These are phyloP conservation scores for Thalassiosira sp. DNA, from an alignment of 352 stramenopile species.

Conservation along the genomic window DNA sequence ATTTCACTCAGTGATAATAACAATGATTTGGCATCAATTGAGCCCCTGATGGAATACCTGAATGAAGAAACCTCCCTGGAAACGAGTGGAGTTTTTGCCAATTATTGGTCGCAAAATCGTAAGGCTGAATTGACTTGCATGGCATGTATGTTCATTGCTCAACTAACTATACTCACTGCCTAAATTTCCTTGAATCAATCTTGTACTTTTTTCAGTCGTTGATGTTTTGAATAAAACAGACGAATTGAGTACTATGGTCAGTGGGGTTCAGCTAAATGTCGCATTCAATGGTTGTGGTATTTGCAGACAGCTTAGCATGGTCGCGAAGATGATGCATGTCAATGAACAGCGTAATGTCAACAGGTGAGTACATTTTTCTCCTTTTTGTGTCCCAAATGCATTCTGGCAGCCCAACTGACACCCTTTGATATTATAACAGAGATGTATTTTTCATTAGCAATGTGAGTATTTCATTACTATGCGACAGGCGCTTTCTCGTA, in stretches of 20 bases:
- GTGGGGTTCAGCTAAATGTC: constrained; percentile 5
- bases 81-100: constrained; percentile 38
- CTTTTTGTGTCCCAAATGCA: too few species aligned
- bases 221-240: constrained; percentile 36
- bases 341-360: constrained; percentile 32
- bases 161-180: not conserved
- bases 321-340: constrained; percentile 34
- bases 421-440: too few species aligned
- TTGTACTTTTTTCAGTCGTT: not conserved
- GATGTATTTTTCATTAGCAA: not conserved
- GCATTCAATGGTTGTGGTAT: too few species aligned
- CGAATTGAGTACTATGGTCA: constrained; percentile 20
- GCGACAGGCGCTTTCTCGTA: too few species aligned
- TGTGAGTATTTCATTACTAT: too few species aligned
- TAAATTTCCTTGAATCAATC: not conserved
- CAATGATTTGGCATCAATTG: constrained; percentile 24
- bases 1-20: constrained; percentile 3
- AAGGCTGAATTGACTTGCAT: not conserved
- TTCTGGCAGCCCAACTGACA: too few species aligned
- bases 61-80: constrained; percentile 27
- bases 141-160: too few species aligned
- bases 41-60: constrained; percentile 21
- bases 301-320: too few species aligned
- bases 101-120: constrained; percentile 51
- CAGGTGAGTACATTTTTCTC: constrained; percentile 31